Conservation (phyloP, 2,329 filamentous ascomycete species). For the Scopulariopsis brevicaulis region DNA sequence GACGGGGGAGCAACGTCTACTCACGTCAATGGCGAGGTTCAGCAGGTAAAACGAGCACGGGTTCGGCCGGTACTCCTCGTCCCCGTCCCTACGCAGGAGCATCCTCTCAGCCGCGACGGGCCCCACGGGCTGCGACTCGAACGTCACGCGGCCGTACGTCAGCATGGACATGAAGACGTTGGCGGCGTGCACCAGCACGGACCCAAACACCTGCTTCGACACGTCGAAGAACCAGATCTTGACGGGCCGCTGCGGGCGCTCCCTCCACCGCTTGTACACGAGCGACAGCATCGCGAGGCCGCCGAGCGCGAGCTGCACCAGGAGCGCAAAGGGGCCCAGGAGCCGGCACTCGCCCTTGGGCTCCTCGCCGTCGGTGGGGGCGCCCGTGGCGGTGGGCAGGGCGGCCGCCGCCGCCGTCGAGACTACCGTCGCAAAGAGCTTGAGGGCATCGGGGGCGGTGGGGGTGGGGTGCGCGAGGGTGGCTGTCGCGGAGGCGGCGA, state of each 20-base stretch:
- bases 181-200: slow-evolving; percentile 78
- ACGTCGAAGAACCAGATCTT: slow-evolving; percentile 98
- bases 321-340: slow-evolving; percentile 78
- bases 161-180: slow-evolving; percentile 97
- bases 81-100: slow-evolving; percentile 28
- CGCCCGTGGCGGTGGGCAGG: slow-evolving; percentile 14
- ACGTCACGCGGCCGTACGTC: slow-evolving; percentile 71
- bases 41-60: slow-evolving; percentile 94
- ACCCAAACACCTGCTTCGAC: slow-evolving; percentile 94
- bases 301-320: slow-evolving; percentile 83
- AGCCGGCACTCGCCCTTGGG: slow-evolving; percentile 68
- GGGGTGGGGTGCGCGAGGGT: slow-evolving; percentile 2
- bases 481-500: slow-evolving; percentile 1
- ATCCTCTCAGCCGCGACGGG: slow-evolving; percentile 23
- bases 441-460: slow-evolving; percentile 4
- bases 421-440: slow-evolving; percentile 12
- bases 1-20: slow-evolving; percentile 21
- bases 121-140: slow-evolving; percentile 40
- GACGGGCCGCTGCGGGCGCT: slow-evolving; percentile 80
- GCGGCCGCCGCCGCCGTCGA: slow-evolving; percentile 17
- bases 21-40: slow-evolving; percentile 89
- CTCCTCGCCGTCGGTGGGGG: slow-evolving; percentile 27
- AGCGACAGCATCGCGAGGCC: slow-evolving; percentile 72
- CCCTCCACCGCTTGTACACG: slow-evolving; percentile 87
- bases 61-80: slow-evolving; percentile 61